Evolutionary conservation across 345 rosid genomes (phyloP), one percentile per base, ranked within the genome.

Genomic region (Raphanus raphanistrum): DNA sequence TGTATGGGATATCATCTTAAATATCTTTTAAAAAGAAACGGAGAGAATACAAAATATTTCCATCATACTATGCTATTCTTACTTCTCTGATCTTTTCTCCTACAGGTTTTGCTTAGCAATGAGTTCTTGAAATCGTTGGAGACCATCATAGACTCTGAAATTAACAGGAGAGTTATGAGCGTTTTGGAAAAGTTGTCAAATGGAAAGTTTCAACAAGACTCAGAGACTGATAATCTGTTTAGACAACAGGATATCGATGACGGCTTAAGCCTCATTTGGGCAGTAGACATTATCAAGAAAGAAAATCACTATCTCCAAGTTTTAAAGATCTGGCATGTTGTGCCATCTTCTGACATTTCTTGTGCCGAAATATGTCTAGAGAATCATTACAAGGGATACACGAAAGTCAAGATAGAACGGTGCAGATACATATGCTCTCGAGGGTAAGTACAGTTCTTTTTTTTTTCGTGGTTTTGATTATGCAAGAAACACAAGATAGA

Each of bases 191-290:
- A 80, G 76, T 61, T 84, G 68, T 73, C 86, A 7, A 43, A 55
- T 31, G 86, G 88, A 6, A 76, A 83, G 76, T 80, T 83, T 63
- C 75, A 85, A 61, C 88, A 87, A 71, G 76, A 85, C 41, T 84
- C 72, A 5, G 86, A 85, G 80, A 86, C 68, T 71, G 36, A 59
- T 38, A 27, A 35, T 45, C 50, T 38, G 17, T 71, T 58, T 35
- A 71, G 66, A 64, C 72, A 41, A 65, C 29, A 54, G 0, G 70
- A 71, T 72, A 54, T 75, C 3, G 32, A 62, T 60, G 71, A 63
- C 36, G 54, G 3, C 4, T 48, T 84, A 35, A 72, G 73, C n/a
- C 68, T 86, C 15, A 57, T 82, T 43, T 84, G 88, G 87, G 57
- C 78, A 52, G 62, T 80, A 59, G 88, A 86, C 35, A 73, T 67